These are phyloP conservation scores for Plectosphaerella sp. DNA, from an alignment of 2,329 filamentous ascomycete species.

Conservation along the genomic window DNA sequence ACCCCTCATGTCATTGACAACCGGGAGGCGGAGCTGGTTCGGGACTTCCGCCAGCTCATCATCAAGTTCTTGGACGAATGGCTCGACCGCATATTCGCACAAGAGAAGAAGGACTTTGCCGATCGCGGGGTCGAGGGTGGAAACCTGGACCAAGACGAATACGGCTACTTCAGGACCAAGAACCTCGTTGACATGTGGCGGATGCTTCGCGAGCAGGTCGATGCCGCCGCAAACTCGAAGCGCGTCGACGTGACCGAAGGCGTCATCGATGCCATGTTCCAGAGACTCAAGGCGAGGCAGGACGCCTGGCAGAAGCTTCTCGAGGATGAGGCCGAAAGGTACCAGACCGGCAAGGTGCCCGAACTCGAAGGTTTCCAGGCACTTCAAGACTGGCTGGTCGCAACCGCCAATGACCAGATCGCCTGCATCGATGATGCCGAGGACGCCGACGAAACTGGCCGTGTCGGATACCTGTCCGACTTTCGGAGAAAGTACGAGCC, in stretches of 20 bases:
- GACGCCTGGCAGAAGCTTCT: slow-evolving; percentile 83
- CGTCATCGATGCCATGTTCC: slow-evolving; percentile 93
- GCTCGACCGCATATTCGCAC: slow-evolving; percentile 87
- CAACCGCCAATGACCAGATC: slow-evolving; percentile 97
- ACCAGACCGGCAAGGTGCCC: slow-evolving; percentile 51
- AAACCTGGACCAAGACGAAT: slow-evolving; percentile 80
- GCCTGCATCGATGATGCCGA: slow-evolving; percentile 94
- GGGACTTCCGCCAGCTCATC: slow-evolving; percentile 91
- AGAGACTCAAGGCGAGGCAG: slow-evolving; percentile 77
- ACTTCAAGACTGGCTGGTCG: slow-evolving; percentile 92
- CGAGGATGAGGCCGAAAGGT: slow-evolving; percentile 76
- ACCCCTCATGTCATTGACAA: slow-evolving; percentile 85
- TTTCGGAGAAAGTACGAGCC: slow-evolving; percentile 82
- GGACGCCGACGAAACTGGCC: slow-evolving; percentile 52
- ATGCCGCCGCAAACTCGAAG: slow-evolving; percentile 78
- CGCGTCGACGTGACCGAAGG: slow-evolving; percentile 90
- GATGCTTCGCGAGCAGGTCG: slow-evolving; percentile 91
- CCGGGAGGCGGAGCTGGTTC: slow-evolving; percentile 82
- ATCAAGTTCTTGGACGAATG: slow-evolving; percentile 95
- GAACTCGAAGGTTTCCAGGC: slow-evolving; percentile 69
- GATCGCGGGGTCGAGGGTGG: slow-evolving; percentile 68
- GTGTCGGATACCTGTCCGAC: slow-evolving; percentile 76
- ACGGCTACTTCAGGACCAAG: slow-evolving; percentile 87
- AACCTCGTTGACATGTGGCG: slow-evolving; percentile 94
- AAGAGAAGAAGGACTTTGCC: slow-evolving; percentile 77